Conservation (phyloP, 139 green algal genomes). For the Prasinococcaceae sp. region DNA sequence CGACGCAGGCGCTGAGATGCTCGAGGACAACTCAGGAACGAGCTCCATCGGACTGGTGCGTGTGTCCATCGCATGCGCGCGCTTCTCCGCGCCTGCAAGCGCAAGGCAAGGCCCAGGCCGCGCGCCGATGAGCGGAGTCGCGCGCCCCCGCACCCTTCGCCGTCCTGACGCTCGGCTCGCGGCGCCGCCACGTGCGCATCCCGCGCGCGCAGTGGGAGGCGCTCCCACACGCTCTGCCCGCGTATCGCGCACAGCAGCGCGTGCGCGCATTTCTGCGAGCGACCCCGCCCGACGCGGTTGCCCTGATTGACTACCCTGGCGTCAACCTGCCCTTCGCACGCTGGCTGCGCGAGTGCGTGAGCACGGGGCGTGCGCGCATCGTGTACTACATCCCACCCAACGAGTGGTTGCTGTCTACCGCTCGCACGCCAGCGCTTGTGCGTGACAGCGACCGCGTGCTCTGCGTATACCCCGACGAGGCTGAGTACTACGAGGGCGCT, state of each 20-base stretch:
- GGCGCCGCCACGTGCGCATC: too few relatives aligned
- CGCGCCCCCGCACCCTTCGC: too few relatives aligned
- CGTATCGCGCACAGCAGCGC: constrained; percentile 10
- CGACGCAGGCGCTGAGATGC: constrained; percentile 13
- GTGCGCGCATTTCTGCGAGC: constrained; percentile 9
- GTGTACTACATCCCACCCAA: constrained; percentile 31
- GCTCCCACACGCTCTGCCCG: constrained; percentile 19
- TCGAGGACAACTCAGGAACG: constrained; percentile 14
- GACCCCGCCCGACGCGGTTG: constrained; percentile 19
- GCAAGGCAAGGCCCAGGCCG: too few relatives aligned
- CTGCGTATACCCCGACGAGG: constrained; percentile 16
- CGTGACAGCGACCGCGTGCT: constrained; percentile 16
- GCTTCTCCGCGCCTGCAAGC: too few relatives aligned
- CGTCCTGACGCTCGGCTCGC: too few relatives aligned
- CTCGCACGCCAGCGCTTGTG: constrained; percentile 11
- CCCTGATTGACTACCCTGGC: constrained; percentile 29
- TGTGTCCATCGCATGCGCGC: too few relatives aligned
- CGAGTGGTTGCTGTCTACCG: constrained; percentile 17
- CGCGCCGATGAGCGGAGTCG: too few relatives aligned
- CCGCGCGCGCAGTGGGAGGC: too few relatives aligned
- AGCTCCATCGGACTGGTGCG: constrained; percentile 20
- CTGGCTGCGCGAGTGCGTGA: constrained; percentile 7
- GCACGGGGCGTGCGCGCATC: not conserved
- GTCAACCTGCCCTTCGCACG: constrained; percentile 28
- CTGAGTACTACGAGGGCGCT: constrained; percentile 11